Conservation (phyloP, 495 filamentous ascomycete genomes). For the Trichoderma orchidacearum region DNA sequence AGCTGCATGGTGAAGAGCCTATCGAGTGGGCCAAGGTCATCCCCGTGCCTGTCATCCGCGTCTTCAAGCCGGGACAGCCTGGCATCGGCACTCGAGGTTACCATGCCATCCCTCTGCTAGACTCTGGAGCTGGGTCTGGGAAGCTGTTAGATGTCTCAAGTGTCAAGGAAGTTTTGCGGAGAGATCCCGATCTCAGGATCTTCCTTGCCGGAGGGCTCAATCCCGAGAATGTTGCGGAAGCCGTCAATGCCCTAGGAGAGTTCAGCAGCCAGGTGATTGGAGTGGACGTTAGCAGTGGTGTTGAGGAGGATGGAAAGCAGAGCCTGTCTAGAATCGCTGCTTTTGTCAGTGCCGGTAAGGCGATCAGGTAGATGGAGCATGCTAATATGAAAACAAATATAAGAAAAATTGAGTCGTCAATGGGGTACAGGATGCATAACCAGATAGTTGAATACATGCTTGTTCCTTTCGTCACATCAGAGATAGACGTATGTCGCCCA, state of each 20-base stretch:
- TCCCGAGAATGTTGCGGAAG: conserved; percentile 55
- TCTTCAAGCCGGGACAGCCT: conserved; percentile 58
- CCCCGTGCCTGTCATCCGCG: conserved; percentile 78
- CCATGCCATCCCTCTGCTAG: conserved; percentile 70
- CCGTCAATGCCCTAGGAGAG: conserved; percentile 42
- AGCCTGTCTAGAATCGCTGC: conserved; percentile 66
- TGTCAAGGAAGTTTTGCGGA: conserved; percentile 46
- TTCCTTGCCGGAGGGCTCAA: conserved; percentile 75
- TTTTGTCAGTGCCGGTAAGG: conserved; percentile 67
- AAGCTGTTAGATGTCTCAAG: conserved; percentile 52
- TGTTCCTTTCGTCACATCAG: not conserved
- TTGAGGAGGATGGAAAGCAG: conserved; percentile 74
- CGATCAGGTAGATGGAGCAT: conserved; percentile 20
- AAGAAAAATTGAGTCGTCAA: not conserved
- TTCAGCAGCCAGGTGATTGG: conserved; percentile 50
- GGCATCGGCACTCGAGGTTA: conserved; percentile 64
- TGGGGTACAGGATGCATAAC: not conserved
- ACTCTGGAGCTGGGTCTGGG: conserved; percentile 75
- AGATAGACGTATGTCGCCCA: not conserved
- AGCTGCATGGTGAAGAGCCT: conserved; percentile 85
- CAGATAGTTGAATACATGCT: not conserved
- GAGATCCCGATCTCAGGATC: conserved; percentile 47
- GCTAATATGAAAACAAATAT: too few species aligned
- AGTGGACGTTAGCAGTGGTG: conserved; percentile 88
- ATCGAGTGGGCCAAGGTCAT: conserved; percentile 80